Base-by-base conservation (phyloP, 805 yeast species). In the Ogataea zsoltii region DNA sequence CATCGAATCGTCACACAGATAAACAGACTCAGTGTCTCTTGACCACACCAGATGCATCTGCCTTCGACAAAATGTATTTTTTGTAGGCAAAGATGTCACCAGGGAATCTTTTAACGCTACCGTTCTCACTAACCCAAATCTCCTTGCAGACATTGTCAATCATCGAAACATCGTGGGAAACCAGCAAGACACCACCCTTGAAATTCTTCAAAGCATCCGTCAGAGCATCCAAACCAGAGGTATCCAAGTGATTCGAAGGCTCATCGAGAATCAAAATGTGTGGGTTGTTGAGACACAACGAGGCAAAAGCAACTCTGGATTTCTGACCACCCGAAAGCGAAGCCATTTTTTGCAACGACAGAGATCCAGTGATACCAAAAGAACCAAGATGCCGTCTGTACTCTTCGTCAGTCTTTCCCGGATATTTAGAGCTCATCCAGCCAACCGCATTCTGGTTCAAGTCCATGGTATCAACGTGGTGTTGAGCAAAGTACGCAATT, bases 191-290 rank as follows among this genome's bases (percentile, higher is more conserved):
- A 67, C 99, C 99, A 63, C 99, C 99, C 61, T 88, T 79, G 76
- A 91, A 94, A 50, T 79, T 82, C 51, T 77, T 82, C 63, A 94
- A 74, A 1, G 98, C 98, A 34, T 86, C 95, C 7, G 94, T 83
- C 49, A 94, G 76, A 0, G 99, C 99, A 66, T 94, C 99, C 60
- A 94, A 74, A 79, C 97, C 99, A 29, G 96, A 85, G 7, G 97
- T 92, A 85, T 94, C 99, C 77, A 94, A 81, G 70, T 94, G 99
- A 71, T 94, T 94, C 6, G 97, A 88, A 68, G 99, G 99, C 77
- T 94, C 99, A 75, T 94, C 99, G 55, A 94, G 72, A 60, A 94
- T 82, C 60, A 94, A 75, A 35, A 94, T 82, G 65, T 94, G 99
- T 15, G 99, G 99, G 51, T 86, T 85, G 50, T 79, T 79, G 59